These are phyloP conservation scores for Phytophthora megakarya DNA, from an alignment of 352 stramenopile genomes.

Conservation along the genomic window DNA sequence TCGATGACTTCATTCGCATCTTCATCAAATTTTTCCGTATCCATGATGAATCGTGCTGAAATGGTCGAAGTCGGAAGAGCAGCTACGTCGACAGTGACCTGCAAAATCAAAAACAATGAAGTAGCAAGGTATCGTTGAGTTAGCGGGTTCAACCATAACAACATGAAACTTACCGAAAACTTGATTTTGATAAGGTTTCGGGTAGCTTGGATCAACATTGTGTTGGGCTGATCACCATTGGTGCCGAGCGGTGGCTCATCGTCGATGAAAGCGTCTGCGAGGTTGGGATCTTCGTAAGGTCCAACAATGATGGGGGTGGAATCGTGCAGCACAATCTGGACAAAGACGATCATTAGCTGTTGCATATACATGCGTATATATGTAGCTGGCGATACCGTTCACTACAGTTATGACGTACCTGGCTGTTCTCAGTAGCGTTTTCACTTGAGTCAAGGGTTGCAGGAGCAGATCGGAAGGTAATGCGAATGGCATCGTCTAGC, in stretches of 20 bases:
- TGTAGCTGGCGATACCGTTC: background rate
- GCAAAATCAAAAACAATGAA: background rate
- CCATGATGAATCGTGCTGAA: slow-evolving; percentile 55
- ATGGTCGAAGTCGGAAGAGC: slow-evolving; percentile 14
- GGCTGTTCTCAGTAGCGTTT: slow-evolving; percentile 23
- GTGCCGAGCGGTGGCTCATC: slow-evolving; percentile 28
- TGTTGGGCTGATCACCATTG: slow-evolving; percentile 39
- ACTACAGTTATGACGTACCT: slow-evolving; percentile 34
- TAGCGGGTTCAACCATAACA: background rate
- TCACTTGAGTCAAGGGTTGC: background rate
- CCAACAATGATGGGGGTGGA: slow-evolving; percentile 67
- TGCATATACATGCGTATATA: background rate
- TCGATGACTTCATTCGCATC: slow-evolving; percentile 60
- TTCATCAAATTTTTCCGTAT: slow-evolving; percentile 73
- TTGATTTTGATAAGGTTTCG: slow-evolving; percentile 66
- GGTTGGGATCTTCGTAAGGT: slow-evolving; percentile 84
- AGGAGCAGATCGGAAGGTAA: slow-evolving; percentile 46
- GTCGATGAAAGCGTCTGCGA: slow-evolving; percentile 68
- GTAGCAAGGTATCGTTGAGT: background rate
- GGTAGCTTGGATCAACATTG: slow-evolving; percentile 54
- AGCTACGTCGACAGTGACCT: slow-evolving; percentile 28
- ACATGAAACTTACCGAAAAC: slow-evolving; percentile 37
- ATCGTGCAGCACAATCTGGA: slow-evolving; percentile 55
- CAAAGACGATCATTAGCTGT: slow-evolving; percentile 9
- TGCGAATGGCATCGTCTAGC: slow-evolving; percentile 72